phyloP scores from a whole-genome alignment of 2,329 filamentous ascomycete species.

The Pseudogymnoascus sp. region DNA sequence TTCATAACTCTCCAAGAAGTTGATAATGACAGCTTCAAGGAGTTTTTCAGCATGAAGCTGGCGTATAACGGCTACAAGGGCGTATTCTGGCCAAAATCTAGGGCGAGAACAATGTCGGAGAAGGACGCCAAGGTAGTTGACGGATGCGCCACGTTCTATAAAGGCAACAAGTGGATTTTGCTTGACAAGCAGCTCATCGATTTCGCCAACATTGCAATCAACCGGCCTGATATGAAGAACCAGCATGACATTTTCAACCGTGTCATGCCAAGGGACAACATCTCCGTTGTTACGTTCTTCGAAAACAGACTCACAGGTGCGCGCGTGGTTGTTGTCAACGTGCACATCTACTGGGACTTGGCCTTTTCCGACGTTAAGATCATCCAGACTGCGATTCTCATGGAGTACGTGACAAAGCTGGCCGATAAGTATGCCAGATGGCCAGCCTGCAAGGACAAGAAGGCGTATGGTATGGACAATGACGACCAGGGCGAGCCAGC shows the following conservation, averaged over 20 bases:
- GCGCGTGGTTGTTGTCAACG: slow-evolving; percentile 85
- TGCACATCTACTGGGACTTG: slow-evolving; percentile 92
- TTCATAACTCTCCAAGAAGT: slow-evolving; percentile 92
- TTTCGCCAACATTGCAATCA: slow-evolving; percentile 86
- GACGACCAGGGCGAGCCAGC: slow-evolving; percentile 57
- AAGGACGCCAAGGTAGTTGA: slow-evolving; percentile 86
- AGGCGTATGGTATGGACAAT: slow-evolving; percentile 30
- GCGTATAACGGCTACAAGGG: slow-evolving; percentile 88
- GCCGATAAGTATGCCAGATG: slow-evolving; percentile 77
- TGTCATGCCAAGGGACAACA: slow-evolving; percentile 97
- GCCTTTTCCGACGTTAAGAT: slow-evolving; percentile 88
- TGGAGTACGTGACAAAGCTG: slow-evolving; percentile 83
- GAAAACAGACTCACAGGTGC: slow-evolving; percentile 89
- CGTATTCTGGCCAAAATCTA: slow-evolving; percentile 82
- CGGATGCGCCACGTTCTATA: slow-evolving; percentile 95
- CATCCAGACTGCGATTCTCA: slow-evolving; percentile 88
- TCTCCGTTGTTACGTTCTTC: slow-evolving; percentile 84
- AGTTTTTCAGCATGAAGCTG: slow-evolving; percentile 80
- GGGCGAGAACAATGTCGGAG: slow-evolving; percentile 85
- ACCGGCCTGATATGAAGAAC: slow-evolving; percentile 92
- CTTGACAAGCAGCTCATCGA: slow-evolving; percentile 93
- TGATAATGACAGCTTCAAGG: slow-evolving; percentile 83
- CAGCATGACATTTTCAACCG: slow-evolving; percentile 97
- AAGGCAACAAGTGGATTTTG: slow-evolving; percentile 85
- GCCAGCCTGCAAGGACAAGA: slow-evolving; percentile 68